Evolutionary conservation across 192 early-diverging fungal species (phyloP).

Genomic region (Backusella mclennaniae): DNA sequence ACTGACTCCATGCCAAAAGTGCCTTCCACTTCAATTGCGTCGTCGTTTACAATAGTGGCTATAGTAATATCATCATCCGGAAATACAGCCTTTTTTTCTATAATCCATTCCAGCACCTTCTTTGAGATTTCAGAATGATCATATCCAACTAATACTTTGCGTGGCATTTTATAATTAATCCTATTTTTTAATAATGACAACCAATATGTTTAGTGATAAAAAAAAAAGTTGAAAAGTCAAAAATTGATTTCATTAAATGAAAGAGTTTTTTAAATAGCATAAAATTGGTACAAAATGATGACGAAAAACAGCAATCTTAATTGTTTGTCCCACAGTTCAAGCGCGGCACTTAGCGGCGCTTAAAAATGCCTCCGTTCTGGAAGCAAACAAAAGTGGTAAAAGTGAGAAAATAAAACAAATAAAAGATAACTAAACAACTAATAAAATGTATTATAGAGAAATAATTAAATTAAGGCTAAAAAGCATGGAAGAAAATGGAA

Average conservation of each 20-base stretch:
- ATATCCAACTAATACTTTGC: slow-evolving; percentile 21
- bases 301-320: slow-evolving; percentile 2
- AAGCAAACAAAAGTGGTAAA: neutral
- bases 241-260: neutral
- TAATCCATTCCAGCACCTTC: slow-evolving; percentile 15
- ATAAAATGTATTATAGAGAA: neutral
- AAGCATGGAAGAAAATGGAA: neutral
- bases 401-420: too few relatives aligned
- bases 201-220: neutral
- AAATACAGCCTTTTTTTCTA: slow-evolving; percentile 8
- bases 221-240: neutral
- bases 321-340: neutral
- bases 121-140: slow-evolving; percentile 14
- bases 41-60: slow-evolving; percentile 20
- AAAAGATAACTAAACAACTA: neutral
- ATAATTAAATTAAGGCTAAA: neutral
- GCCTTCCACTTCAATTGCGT: slow-evolving; percentile 17
- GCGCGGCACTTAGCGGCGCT: neutral
- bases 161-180: neutral
- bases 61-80: slow-evolving; percentile 13
- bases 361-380: neutral
- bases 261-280: neutral
- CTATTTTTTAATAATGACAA: neutral
- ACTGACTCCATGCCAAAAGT: slow-evolving; percentile 7
- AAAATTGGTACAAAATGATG: neutral